A percentile compares a stretch with the other conserved stretches of the same genome.
Evolutionary conservation across 2,329 filamentous ascomycete genomes (phyloP).

Genomic region (Fusarium mexicanum): DNA sequence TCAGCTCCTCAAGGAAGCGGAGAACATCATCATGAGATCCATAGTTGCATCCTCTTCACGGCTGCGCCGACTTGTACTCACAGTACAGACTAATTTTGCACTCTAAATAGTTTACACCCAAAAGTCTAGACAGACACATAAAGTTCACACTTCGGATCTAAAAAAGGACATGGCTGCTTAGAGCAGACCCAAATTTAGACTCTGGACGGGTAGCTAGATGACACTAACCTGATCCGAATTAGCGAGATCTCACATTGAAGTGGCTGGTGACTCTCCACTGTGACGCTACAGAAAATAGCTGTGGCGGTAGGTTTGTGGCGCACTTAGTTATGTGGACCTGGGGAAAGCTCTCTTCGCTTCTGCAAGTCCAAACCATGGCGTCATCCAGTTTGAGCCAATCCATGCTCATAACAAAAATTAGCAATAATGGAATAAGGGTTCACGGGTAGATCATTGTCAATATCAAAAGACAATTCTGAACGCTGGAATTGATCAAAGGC

Average conservation of each 20-base stretch:
- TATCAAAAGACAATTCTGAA: background rate
- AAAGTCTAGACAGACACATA: background rate
- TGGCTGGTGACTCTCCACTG: slow-evolving; percentile 33
- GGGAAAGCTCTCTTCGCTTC: slow-evolving; percentile 32
- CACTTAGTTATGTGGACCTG: slow-evolving; percentile 9
- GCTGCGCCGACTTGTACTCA: slow-evolving; percentile 18
- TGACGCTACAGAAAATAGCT: slow-evolving; percentile 18
- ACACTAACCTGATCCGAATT: slow-evolving; percentile 7
- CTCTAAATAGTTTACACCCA: slow-evolving; percentile 13
- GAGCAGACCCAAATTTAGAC: slow-evolving; percentile 37
- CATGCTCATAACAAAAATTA: slow-evolving; percentile 23
- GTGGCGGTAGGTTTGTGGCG: slow-evolving; percentile 27
- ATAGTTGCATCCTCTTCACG: background rate
- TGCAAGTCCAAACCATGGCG: slow-evolving; percentile 27
- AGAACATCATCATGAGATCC: background rate
- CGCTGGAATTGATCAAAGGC: background rate
- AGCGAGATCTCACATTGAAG: background rate
- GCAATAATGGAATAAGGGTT: slow-evolving; percentile 20
- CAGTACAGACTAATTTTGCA: slow-evolving; percentile 17
- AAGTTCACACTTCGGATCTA: slow-evolving; percentile 12
- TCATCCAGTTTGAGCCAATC: slow-evolving; percentile 23
- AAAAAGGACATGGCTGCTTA: slow-evolving; percentile 30
- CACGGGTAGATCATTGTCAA: background rate
- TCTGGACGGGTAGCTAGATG: slow-evolving; percentile 23
- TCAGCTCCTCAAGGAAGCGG: slow-evolving; percentile 12